These are phyloP conservation scores for Candida alai DNA, from an alignment of 805 yeast genomes.

Conservation along the genomic window DNA sequence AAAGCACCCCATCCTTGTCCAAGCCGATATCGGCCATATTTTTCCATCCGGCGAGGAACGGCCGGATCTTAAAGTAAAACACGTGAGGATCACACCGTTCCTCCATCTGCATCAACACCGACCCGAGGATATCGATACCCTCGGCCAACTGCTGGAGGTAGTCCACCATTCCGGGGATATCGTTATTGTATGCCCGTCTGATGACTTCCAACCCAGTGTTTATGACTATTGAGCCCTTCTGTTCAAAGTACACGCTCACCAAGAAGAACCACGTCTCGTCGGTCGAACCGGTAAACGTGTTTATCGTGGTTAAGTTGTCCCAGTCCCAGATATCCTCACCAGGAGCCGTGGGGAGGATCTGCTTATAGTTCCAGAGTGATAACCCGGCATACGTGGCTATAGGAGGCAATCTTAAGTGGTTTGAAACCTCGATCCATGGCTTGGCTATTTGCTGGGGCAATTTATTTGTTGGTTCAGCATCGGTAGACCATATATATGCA, in stretches of 20 bases:
- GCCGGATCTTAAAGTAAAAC: constrained; percentile 81
- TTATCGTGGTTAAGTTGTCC: constrained; percentile 70
- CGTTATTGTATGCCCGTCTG: constrained; percentile 46
- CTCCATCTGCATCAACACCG: constrained; percentile 75
- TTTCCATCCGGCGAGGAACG: constrained; percentile 91
- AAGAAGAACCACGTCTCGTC: constrained; percentile 95
- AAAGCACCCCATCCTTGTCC: constrained; percentile 62
- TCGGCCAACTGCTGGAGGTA: constrained; percentile 67
- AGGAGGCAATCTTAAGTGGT: constrained; percentile 72
- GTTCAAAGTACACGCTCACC: constrained; percentile 83
- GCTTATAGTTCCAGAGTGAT: constrained; percentile 83
- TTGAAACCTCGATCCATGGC: constrained; percentile 63
- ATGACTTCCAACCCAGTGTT: constrained; percentile 66
- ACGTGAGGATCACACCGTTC: constrained; percentile 95
- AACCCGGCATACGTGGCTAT: constrained; percentile 84
- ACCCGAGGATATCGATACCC: constrained; percentile 67
- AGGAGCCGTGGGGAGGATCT: constrained; percentile 42
- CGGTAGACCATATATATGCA: constrained; percentile 86
- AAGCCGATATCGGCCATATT: constrained; percentile 87
- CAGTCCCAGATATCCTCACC: constrained; percentile 45
- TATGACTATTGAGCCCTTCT: constrained; percentile 71
- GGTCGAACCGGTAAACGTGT: constrained; percentile 83
- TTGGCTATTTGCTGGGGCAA: constrained; percentile 66
- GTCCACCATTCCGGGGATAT: constrained; percentile 37
- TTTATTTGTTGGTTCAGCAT: constrained; percentile 52